These are phyloP conservation scores for Neurospora sp. DNA, from an alignment of 495 filamentous ascomycete genomes.

Conservation along the genomic window DNA sequence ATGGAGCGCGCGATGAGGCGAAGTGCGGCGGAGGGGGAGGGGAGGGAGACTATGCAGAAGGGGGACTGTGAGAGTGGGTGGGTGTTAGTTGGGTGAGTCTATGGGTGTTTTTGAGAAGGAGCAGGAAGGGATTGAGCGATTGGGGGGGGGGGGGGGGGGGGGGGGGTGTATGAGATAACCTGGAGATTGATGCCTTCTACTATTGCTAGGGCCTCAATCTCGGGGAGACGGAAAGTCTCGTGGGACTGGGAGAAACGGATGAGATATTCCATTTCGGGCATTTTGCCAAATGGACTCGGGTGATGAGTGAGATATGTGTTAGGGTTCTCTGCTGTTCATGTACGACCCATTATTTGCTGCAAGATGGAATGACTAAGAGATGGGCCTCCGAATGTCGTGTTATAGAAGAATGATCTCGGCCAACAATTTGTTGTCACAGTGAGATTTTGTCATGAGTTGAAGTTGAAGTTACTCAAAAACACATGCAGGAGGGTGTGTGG, in stretches of 20 bases:
- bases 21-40: conserved; percentile 52
- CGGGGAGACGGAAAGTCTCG: conserved; percentile 78
- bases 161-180: conserved; percentile 66
- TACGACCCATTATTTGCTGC: not conserved
- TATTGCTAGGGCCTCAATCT: conserved; percentile 73
- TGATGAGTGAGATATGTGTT: not conserved
- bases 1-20: conserved; percentile 65
- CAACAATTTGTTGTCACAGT: not conserved
- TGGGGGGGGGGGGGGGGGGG: too few relatives aligned
- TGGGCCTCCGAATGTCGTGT: not conserved
- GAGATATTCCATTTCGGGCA: conserved; percentile 56
- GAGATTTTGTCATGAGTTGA: not conserved
- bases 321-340: not conserved
- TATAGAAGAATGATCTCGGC: not conserved
- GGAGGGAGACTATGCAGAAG: conserved; percentile 67
- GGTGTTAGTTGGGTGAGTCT: not conserved
- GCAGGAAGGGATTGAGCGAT: not conserved
- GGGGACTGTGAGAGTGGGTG: conserved; percentile 52
- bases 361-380: not conserved
- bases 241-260: conserved; percentile 85
- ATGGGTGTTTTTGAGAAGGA: not conserved
- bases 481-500: not conserved
- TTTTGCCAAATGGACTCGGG: not conserved
- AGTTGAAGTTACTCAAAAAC: not conserved
- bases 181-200: conserved; percentile 58